Evolutionary conservation across 345 rosid genomes (phyloP).

Genomic region (Capsella bursapastoris): DNA sequence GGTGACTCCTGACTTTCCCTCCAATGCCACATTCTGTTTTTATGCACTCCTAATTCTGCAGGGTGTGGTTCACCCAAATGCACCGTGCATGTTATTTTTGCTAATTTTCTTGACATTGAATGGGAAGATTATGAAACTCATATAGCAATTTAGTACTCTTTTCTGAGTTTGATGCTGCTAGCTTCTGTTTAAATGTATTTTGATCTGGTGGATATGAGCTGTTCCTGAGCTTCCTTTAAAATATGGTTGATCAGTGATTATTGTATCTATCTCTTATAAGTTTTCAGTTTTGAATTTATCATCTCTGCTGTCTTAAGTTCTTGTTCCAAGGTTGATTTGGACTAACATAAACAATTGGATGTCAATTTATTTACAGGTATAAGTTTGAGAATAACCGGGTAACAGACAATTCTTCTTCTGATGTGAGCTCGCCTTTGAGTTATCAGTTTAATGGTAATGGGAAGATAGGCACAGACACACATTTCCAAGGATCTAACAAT

Average conservation of each 20-base stretch:
- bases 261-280: background rate
- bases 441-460: conserved; percentile 81
- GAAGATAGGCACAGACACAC: conserved; percentile 62
- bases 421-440: conserved; percentile 68
- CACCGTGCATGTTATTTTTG: too few species aligned
- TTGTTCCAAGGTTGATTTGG: conserved; percentile 5
- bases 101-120: too few species aligned
- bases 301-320: conserved; percentile 14
- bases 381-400: conserved; percentile 89
- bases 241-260: background rate
- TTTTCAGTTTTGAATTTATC: conserved; percentile 2
- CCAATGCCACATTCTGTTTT: conserved; percentile 20
- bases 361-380: conserved; percentile 56
- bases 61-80: too few species aligned
- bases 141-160: too few species aligned
- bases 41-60: conserved; percentile 11
- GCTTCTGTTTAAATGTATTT: conserved; percentile 1
- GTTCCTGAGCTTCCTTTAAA: background rate
- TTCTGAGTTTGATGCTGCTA: background rate
- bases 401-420: conserved; percentile 74
- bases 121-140: too few species aligned
- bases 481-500: conserved; percentile 82
- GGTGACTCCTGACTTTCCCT: conserved; percentile 48
- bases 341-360: conserved; percentile 15
- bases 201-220: conserved; percentile 3